Evolutionary conservation across 2,329 filamentous ascomycete genomes (phyloP), one percentile per base, ranked within the genome.

Genomic region (Ascocoryne sarcoides): DNA sequence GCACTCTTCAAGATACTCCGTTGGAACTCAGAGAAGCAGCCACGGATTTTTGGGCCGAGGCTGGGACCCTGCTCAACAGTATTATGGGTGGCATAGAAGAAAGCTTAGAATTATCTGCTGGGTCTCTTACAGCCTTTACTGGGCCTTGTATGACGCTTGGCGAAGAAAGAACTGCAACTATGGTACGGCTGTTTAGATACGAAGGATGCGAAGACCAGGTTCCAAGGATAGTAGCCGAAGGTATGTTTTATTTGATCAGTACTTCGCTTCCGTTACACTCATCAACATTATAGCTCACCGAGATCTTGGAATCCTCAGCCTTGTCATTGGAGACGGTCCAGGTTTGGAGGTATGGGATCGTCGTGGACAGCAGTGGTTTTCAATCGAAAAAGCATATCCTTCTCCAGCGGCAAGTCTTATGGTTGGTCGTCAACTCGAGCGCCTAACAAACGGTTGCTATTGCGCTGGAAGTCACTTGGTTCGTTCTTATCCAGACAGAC

Each of bases 141-240:
- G 37, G 51, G 19, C 50, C 51, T 15, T 53, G 52, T 34, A 28
- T 10, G 20, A 40, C 29, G 15, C 23, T 56, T 4, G 34, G 38
- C 2, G 18, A 37, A 4, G 32, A 49, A 14, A 49, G 42, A 14
- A 53, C 48, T 1, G 50, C 52, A 3, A 53, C 46, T 4, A 48
- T 55, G 47, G 29, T 55, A n/a, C 39, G 54, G 9, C 17, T 56
- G 1, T 55, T 56, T 31, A 37, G 51, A 28, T 56, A 56, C 33
- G 51, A 56, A 19, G 46, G 47, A 8, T 43, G 37, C 31, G 39
- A 42, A 26, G 44, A 40, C 7, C 17, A 34, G 12, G 14, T 47
- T 26, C 31, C 35, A 3, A 51, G 47, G 18, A 46, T 49, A 10
- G 50, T 56, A 18, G 50, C 50, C 26, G 54, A 55, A 45, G 39